These are phyloP conservation scores for Golubevia sp. DNA, from an alignment of 1,284 basidiomycete genomes.

Conservation along the genomic window DNA sequence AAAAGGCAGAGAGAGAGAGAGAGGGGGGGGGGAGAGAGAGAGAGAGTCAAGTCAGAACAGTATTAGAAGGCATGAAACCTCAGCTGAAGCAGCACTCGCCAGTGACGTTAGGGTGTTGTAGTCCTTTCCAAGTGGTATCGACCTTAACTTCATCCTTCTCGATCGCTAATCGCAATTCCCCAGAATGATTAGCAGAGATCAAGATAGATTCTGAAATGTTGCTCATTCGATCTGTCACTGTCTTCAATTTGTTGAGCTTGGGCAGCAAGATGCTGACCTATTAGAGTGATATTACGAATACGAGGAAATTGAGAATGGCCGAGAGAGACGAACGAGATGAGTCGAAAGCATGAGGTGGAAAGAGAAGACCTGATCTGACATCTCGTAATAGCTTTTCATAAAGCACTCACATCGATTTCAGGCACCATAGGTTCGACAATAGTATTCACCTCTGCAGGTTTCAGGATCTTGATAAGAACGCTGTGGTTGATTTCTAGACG, in stretches of 20 bases:
- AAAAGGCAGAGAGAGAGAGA: too few species aligned
- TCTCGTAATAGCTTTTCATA: background rate
- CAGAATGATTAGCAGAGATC: conserved; percentile 33
- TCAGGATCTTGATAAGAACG: conserved; percentile 44
- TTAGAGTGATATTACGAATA: too few species aligned
- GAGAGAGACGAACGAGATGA: background rate
- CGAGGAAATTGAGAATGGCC: background rate
- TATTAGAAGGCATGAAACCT: too few species aligned
- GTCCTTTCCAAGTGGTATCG: conserved; percentile 37
- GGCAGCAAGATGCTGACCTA: conserved; percentile 37
- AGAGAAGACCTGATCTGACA: background rate
- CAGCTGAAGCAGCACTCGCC: conserved; percentile 3
- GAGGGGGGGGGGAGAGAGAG: too few species aligned
- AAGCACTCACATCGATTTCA: conserved; percentile 26
- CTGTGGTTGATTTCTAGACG: conserved; percentile 43
- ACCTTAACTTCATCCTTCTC: conserved; percentile 32
- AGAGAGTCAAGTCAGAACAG: too few species aligned
- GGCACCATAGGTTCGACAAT: conserved; percentile 43
- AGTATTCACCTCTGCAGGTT: conserved; percentile 34
- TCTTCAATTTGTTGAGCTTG: conserved; percentile 34
- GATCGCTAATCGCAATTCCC: conserved; percentile 28
- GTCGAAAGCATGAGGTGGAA: background rate
- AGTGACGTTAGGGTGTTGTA: conserved; percentile 31
- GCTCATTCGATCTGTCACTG: conserved; percentile 38
- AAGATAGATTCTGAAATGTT: conserved; percentile 24